Evolutionary conservation across 2,329 filamentous ascomycete genomes (phyloP), one percentile per base, ranked within the genome.

Genomic region (Aureobasidium melanogenum): DNA sequence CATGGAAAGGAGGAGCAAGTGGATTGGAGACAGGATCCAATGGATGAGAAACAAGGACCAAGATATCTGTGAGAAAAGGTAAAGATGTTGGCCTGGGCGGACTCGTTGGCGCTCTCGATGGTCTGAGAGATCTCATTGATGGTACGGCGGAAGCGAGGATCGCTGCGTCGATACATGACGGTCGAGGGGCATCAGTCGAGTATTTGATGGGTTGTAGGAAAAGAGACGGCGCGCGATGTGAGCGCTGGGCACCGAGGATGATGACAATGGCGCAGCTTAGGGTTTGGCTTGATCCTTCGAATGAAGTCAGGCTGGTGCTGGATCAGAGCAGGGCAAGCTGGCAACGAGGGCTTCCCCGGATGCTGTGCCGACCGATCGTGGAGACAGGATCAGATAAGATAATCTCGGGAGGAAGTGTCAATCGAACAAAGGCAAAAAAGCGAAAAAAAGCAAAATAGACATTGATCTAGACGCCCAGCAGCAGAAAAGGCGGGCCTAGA

Each of bases 41-140:
- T 71, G 7, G 85, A 85, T 0, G 80, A 78, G 38, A 97, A 78
- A 71, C 93, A 97, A 0, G 93, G 93, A 64, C 79, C 80, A 68
- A 97, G 81, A 75, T 96, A 97, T 68, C 84, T 80, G 71, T 96
- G 90, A 61, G 89, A 86, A 71, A 97, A 94, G 63, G 86, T 86
- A 83, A 92, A 97, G 69, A 97, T 88, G 61, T 88, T 87, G 51
- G 89, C 91, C 63, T 94, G 92, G n/a, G 93, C 91, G 61, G 89
- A 88, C 73, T 96, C 91, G 63, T 95, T 96, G 50, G 90, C 91
- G 34, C 88, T 84, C 75, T 97, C 93, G 74, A 95, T 85, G 69
- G 93, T 96, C 67, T 94, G 88, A 7, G 89, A 88, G 72, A 97
- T 87, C 71, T 94, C 90, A 73, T 97, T 95, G 83, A 96, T 90